Percentiles rank a stretch among this genome's conserved stretches.
Conservation (phyloP, 139 green algal genomes). For the Chlorella sp. region DNA sequence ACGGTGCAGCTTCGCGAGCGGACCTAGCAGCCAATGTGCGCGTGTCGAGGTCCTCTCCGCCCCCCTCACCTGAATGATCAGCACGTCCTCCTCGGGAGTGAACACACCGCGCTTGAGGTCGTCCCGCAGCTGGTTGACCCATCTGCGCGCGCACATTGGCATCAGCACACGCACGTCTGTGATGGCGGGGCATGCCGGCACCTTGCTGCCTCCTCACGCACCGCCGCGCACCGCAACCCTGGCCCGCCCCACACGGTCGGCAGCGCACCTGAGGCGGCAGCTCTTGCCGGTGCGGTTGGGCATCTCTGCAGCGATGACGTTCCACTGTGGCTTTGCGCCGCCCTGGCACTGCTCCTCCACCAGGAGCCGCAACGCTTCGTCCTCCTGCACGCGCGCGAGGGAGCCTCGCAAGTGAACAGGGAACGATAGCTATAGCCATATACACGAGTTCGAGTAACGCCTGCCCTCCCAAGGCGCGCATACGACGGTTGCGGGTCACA, state of each 20-base stretch:
- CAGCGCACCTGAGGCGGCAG: constrained; percentile 5
- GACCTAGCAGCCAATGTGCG: background rate
- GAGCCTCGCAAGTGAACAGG: too few species aligned
- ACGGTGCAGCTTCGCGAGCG: background rate
- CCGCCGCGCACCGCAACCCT: background rate
- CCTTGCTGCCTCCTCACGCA: background rate
- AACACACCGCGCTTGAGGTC: constrained; percentile 40
- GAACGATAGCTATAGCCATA: too few species aligned
- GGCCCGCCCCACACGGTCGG: background rate
- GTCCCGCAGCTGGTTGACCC: constrained; percentile 52
- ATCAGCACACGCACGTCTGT: background rate
- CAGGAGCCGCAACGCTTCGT: too few species aligned
- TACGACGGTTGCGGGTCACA: too few species aligned
- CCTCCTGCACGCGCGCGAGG: too few species aligned
- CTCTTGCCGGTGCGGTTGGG: constrained; percentile 1
- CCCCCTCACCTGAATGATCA: constrained; percentile 19
- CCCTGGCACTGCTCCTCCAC: too few species aligned
- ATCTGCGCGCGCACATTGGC: constrained; percentile 24
- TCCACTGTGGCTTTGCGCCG: too few species aligned
- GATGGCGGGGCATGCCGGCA: background rate
- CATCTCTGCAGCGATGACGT: too few species aligned
- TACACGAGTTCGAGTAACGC: too few species aligned
- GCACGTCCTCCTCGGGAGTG: constrained; percentile 31
- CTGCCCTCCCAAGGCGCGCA: too few species aligned
- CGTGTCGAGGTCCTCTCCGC: background rate